A percentile compares a stretch with the other conserved stretches of the same genome.
Evolutionary conservation across 495 filamentous ascomycete species (phyloP).

Genomic region (Neurospora sp.): DNA sequence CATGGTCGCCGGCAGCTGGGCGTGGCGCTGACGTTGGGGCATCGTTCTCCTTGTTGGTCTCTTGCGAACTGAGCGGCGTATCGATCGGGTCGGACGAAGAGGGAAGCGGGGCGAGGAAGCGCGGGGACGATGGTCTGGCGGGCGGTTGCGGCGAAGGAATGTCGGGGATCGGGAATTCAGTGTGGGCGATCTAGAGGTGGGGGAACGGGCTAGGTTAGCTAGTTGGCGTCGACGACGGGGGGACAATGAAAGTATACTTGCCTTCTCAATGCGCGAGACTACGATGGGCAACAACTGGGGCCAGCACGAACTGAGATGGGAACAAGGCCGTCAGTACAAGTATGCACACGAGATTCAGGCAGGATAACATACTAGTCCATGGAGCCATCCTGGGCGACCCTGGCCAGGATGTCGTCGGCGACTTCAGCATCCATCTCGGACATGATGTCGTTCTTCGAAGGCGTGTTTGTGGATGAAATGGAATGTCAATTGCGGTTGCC

Average conservation of each 20-base stretch:
- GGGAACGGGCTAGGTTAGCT: background rate
- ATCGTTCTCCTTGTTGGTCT: conserved; percentile 37
- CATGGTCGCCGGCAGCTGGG: conserved; percentile 8
- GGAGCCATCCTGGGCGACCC: conserved; percentile 52
- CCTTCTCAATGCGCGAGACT: conserved; percentile 33
- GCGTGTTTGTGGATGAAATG: conserved; percentile 8
- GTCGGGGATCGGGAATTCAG: conserved; percentile 37
- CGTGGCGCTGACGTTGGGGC: conserved; percentile 18
- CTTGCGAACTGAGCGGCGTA: conserved; percentile 29
- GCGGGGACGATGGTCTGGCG: conserved; percentile 26
- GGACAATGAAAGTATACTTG: conserved; percentile 2
- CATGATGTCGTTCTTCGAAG: conserved; percentile 15
- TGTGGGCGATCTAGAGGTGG: conserved; percentile 24
- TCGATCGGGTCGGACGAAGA: conserved; percentile 37
- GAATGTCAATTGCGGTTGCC: background rate
- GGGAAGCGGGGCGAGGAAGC: conserved; percentile 34
- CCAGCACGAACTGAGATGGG: conserved; percentile 27
- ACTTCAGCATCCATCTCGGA: conserved; percentile 33
- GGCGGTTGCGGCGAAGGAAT: conserved; percentile 22
- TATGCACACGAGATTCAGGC: background rate
- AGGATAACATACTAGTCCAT: conserved; percentile 54
- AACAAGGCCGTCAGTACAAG: conserved; percentile 3
- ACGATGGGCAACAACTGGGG: conserved; percentile 27
- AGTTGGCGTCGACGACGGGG: background rate
- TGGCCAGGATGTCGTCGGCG: conserved; percentile 55